phyloP scores from a whole-genome alignment of 2,329 filamentous ascomycete genomes.

The Hypoxylon sp. region DNA sequence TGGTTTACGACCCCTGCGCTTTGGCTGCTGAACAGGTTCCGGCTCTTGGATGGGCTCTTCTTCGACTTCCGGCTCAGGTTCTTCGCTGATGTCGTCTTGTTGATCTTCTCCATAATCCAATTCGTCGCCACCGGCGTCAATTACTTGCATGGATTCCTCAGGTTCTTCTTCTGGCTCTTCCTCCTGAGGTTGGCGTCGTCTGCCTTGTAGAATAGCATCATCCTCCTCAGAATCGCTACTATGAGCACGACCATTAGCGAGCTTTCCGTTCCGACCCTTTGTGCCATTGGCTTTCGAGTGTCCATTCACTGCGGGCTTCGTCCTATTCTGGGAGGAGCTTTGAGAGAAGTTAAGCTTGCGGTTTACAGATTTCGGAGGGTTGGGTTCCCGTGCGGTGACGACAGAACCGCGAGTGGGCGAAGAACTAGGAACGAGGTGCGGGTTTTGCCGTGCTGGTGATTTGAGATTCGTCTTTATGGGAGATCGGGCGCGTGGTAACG shows the following conservation, averaged over 20 bases:
- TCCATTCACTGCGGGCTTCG: slow-evolving; percentile 44
- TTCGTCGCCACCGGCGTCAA: slow-evolving; percentile 40
- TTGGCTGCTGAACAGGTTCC: slow-evolving; percentile 48
- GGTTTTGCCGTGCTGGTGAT: slow-evolving; percentile 74
- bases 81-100: slow-evolving; percentile 25
- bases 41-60: slow-evolving; percentile 38
- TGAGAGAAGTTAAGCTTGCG: slow-evolving; percentile 68
- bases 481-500: slow-evolving; percentile 67
- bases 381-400: slow-evolving; percentile 50
- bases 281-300: slow-evolving; percentile 49
- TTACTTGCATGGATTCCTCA: slow-evolving; percentile 33
- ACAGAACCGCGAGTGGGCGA: slow-evolving; percentile 63
- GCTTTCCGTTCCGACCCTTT: slow-evolving; percentile 45
- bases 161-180: slow-evolving; percentile 48
- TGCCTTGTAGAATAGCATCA: slow-evolving; percentile 51
- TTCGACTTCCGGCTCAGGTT: slow-evolving; percentile 45
- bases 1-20: slow-evolving; percentile 50
- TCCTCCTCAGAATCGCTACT: slow-evolving; percentile 41
- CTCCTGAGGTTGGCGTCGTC: slow-evolving; percentile 44
- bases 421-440: slow-evolving; percentile 68
- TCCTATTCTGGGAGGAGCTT: slow-evolving; percentile 27
- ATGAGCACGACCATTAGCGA: slow-evolving; percentile 41
- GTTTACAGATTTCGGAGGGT: slow-evolving; percentile 61
- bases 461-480: slow-evolving; percentile 74
- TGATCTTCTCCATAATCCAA: slow-evolving; percentile 27